Conservation (phyloP, 73 alveolate species). For the Symbiodinium pilosum region DNA sequence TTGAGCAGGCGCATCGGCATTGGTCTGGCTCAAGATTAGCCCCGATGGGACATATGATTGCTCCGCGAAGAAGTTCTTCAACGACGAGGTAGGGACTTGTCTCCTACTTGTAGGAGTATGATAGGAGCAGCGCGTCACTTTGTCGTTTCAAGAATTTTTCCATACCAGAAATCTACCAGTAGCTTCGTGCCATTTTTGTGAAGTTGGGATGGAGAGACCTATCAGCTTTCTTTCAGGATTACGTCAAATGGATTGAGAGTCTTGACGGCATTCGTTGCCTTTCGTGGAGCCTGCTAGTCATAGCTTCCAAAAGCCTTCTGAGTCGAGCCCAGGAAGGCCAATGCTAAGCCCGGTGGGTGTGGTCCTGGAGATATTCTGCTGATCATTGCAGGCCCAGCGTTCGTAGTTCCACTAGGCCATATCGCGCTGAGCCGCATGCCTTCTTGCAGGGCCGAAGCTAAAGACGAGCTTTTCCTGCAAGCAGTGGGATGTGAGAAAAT, state of each 20-base stretch:
- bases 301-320: too few species aligned
- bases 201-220: background rate
- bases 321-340: conserved; percentile 55
- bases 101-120: background rate
- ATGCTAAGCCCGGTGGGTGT: conserved; percentile 79
- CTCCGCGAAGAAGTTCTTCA: conserved; percentile 81
- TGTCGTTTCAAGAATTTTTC: background rate
- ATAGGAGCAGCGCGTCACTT: background rate
- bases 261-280: background rate
- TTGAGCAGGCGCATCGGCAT: conserved; percentile 46
- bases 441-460: background rate
- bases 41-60: conserved; percentile 76
- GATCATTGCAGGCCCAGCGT: conserved; percentile 59
- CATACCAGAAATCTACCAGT: background rate
- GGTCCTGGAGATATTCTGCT: conserved; percentile 59
- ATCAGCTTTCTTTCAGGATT: background rate
- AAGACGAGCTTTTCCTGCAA: background rate
- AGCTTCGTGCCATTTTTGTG: background rate
- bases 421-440: too few species aligned
- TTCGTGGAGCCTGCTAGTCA: background rate
- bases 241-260: conserved; percentile 30
- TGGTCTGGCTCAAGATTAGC: conserved; percentile 69
- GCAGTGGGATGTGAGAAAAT: background rate
- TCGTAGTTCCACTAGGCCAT: too few species aligned
- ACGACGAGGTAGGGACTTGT: conserved; percentile 14